Base-by-base conservation (phyloP, 1,284 basidiomycete genomes). In the Austroboletus olivaceoglutinosus region DNA sequence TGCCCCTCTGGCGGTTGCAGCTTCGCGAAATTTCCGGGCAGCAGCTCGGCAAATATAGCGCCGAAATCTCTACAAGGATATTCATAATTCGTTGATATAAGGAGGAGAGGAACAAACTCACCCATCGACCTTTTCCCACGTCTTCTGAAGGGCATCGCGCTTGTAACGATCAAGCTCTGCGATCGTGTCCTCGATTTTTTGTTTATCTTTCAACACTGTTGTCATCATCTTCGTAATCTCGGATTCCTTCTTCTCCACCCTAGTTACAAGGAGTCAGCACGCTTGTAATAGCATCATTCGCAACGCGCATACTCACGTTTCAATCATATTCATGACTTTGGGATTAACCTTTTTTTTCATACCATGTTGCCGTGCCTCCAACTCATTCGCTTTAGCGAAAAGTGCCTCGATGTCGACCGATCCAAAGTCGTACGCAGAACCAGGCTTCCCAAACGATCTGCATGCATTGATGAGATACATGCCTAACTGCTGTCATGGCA, bases 1-100 rank as follows among this genome's bases (percentile, higher is more conserved):
- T 91, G 86, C 0, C 89, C 90, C 52, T 99, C 95, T 4, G 94
- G 93, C 9, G 95, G 92, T 63, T 94, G 90, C 25, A 99, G 76
- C 68, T 94, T 97, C 10, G 93, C 93, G 66, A 95, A 97, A 70
- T 99, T 99, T 27, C 95, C 95, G 0, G 97, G 97, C 1, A 99
- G 72, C 1, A 99, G 78, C 63, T 99, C 97, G 6, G 85, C 93
- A 67, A 99, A 99, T 69, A 99, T 99, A 11, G 83, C 85, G 13
- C 97, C 97, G 68, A 99, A 99, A 70, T 98, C 96, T 45, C 92
- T 94, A 63, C 13, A 43, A 39, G 37, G 30, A 31, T 19, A 25
- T 61, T 21, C 38, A 46, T 25, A 29, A 47, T 27, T 19, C 25
- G 11, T 31, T 44, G 40, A 25, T n/a, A 31, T 22, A 3, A 36